phyloP scores from a whole-genome alignment of 192 early-diverging fungal genomes.

The Podila verticillata region DNA sequence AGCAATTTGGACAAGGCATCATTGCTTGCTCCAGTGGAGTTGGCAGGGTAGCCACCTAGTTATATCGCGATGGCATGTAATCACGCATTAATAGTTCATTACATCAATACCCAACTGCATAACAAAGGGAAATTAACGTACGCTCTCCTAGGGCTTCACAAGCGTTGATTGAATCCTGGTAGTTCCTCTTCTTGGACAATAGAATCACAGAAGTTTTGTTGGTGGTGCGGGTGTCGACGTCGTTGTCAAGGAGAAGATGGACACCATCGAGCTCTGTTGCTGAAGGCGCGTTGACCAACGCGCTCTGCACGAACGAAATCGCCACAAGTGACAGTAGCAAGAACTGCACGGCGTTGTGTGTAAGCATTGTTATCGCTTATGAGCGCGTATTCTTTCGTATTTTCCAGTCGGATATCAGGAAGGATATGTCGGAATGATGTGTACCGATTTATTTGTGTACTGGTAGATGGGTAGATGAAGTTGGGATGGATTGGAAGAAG shows the following conservation, averaged over 20 bases:
- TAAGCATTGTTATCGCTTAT: not conserved
- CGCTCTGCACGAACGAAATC: not conserved
- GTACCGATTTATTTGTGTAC: too few species aligned
- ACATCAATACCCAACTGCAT: too few species aligned
- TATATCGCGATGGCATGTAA: too few species aligned
- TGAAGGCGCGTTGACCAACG: slow-evolving; percentile 14
- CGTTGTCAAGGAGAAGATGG: slow-evolving; percentile 36
- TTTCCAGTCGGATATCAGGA: too few species aligned
- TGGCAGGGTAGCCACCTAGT: not conserved
- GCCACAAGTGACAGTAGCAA: not conserved
- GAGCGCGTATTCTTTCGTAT: too few species aligned
- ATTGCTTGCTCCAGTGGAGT: not conserved
- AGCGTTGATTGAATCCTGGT: not conserved
- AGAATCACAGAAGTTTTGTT: slow-evolving; percentile 28
- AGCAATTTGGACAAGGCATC: slow-evolving; percentile 1
- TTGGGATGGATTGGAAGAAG: not conserved
- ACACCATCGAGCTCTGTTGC: slow-evolving; percentile 16
- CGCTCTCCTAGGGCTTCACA: slow-evolving; percentile 21
- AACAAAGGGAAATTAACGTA: not conserved
- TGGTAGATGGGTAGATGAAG: not conserved
- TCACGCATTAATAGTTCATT: not conserved
- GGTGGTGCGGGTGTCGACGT: slow-evolving; percentile 24
- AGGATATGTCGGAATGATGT: too few species aligned
- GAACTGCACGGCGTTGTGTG: not conserved
- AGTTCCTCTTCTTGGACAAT: slow-evolving; percentile 19